phyloP scores from a whole-genome alignment of 768 basidiomycete species.

The Xerocomellus dryophilus region DNA sequence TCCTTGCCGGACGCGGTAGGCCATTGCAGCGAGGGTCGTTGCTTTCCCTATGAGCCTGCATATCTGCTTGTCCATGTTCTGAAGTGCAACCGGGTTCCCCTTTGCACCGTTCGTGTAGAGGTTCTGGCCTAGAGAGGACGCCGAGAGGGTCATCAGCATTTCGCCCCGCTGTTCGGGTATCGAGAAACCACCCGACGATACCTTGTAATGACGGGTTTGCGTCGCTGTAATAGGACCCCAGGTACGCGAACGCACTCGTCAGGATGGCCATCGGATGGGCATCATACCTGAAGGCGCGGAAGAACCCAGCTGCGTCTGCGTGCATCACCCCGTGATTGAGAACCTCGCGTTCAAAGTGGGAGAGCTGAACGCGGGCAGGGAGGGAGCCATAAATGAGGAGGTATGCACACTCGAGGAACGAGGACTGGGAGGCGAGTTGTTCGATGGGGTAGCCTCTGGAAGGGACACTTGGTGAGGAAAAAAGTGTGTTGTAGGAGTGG shows the following conservation, averaged over 20 bases:
- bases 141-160: not conserved
- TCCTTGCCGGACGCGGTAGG: slow-evolving; percentile 89
- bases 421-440: slow-evolving; percentile 76
- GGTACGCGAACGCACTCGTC: slow-evolving; percentile 81
- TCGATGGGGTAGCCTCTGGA: slow-evolving; percentile 89
- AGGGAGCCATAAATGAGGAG: slow-evolving; percentile 86
- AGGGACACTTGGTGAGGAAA: not conserved
- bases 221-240: slow-evolving; percentile 84
- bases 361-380: slow-evolving; percentile 58
- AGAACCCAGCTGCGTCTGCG: slow-evolving; percentile 66
- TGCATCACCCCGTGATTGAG: slow-evolving; percentile 71
- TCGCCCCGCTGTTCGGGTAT: not conserved
- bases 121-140: slow-evolving; percentile 55
- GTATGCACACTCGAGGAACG: slow-evolving; percentile 80
- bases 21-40: slow-evolving; percentile 91
- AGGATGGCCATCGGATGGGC: slow-evolving; percentile 92
- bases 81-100: slow-evolving; percentile 63
- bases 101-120: slow-evolving; percentile 70
- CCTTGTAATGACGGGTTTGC: slow-evolving; percentile 88
- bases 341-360: slow-evolving; percentile 69
- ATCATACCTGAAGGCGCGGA: slow-evolving; percentile 79
- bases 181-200: slow-evolving; percentile 20
- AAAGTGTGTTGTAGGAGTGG: not conserved
- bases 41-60: slow-evolving; percentile 86
- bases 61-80: slow-evolving; percentile 89